These are phyloP conservation scores for Helotiales sp. DNA, from an alignment of 2,329 filamentous ascomycete genomes.

Conservation along the genomic window DNA sequence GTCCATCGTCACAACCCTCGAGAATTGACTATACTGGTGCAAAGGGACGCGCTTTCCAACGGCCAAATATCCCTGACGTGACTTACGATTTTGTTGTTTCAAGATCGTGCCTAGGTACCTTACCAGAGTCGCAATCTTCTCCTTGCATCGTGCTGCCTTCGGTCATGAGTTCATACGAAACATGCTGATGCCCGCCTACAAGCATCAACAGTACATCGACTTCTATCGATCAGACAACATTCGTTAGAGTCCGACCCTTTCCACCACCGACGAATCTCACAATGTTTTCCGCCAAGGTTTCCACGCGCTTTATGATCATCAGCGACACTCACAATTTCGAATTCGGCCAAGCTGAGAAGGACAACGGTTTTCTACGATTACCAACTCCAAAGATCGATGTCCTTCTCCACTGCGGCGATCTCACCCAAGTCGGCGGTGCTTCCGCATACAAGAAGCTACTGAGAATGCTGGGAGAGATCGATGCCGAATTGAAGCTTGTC, in stretches of 20 bases:
- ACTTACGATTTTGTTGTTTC: no score
- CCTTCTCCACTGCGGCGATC: conserved; percentile 48
- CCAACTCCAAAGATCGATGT: conserved; percentile 43
- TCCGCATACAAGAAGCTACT: conserved; percentile 42
- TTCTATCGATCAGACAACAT: not conserved
- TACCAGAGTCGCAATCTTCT: not conserved
- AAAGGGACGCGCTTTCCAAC: no score
- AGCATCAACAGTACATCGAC: not conserved
- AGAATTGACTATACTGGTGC: not conserved
- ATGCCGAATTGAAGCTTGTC: conserved; percentile 63
- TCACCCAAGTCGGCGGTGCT: conserved; percentile 43
- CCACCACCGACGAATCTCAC: not conserved
- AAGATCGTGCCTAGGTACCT: not conserved
- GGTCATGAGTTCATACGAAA: no score
- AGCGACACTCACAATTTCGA: conserved; percentile 41
- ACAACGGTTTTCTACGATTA: conserved; percentile 13
- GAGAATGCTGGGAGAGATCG: conserved; percentile 42
- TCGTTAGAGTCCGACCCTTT: no score
- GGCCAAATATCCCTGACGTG: no score
- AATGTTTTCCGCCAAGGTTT: conserved; percentile 23
- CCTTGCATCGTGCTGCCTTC: no score
- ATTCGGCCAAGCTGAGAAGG: conserved; percentile 28
- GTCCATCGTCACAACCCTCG: not conserved
- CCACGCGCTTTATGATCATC: conserved; percentile 39
- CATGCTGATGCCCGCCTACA: not conserved